Percentiles rank a stretch among this genome's conserved stretches.
phyloP scores from a whole-genome alignment of 2,329 filamentous ascomycete genomes.

The Cadophora malorum region DNA sequence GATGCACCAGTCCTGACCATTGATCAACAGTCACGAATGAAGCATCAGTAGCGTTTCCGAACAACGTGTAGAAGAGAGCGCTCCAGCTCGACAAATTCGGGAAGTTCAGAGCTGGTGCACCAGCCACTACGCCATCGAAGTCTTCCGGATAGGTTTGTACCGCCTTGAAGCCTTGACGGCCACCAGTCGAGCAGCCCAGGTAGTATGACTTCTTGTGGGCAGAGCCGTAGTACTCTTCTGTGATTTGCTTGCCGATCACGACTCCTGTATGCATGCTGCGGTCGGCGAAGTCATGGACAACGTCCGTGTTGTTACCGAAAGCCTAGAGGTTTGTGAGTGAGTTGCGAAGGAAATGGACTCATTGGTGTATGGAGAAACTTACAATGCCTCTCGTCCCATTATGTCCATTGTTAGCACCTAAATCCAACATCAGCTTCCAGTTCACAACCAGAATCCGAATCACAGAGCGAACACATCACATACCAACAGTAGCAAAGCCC shows the following conservation, averaged over 20 bases:
- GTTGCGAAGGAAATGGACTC: too few relatives aligned
- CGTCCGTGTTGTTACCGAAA: constrained; percentile 37
- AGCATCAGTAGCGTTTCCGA: constrained; percentile 24
- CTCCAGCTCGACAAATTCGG: constrained; percentile 33
- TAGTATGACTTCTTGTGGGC: constrained; percentile 48
- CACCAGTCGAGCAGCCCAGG: constrained; percentile 50
- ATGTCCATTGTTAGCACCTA: constrained; percentile 40
- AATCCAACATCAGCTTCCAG: neutral
- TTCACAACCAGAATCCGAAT: neutral
- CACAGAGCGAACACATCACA: neutral
- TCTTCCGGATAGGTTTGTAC: constrained; percentile 49
- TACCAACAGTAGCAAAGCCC: constrained; percentile 40
- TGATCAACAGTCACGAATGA: constrained; percentile 24
- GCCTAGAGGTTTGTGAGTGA: constrained; percentile 10
- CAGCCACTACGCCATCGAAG: constrained; percentile 52
- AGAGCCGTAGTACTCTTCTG: constrained; percentile 45
- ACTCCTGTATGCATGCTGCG: constrained; percentile 35
- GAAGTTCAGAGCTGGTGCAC: constrained; percentile 46
- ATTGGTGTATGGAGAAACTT: constrained; percentile 17
- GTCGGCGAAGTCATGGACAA: constrained; percentile 41
- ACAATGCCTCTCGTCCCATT: constrained; percentile 39
- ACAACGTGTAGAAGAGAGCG: constrained; percentile 29
- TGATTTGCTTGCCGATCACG: constrained; percentile 40
- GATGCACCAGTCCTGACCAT: constrained; percentile 36
- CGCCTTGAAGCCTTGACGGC: constrained; percentile 51